A percentile compares a stretch with the other conserved stretches of the same genome.
Evolutionary conservation across 805 yeast genomes (phyloP).

Genomic region (Candida andamanensis): DNA sequence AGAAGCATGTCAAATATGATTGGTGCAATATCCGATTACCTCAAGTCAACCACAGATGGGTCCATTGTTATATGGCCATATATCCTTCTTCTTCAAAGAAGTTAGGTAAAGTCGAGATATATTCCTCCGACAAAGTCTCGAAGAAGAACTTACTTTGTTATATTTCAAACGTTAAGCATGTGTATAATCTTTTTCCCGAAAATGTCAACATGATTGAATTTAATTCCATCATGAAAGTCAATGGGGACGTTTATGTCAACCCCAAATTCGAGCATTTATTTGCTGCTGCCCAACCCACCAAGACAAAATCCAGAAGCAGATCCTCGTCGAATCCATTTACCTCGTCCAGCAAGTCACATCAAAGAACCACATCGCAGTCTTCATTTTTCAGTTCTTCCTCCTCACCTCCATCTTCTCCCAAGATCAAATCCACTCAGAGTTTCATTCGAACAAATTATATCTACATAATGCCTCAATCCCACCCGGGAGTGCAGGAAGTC

Average conservation of each 20-base stretch:
- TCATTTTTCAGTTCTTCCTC: conserved; percentile 14
- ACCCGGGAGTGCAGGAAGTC: conserved; percentile 64
- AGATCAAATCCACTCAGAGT: conserved; percentile 13
- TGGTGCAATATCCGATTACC: conserved; percentile 63
- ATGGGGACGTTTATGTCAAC: conserved; percentile 51
- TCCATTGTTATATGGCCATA: conserved; percentile 47
- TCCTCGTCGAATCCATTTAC: neutral
- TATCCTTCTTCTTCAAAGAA: conserved; percentile 42
- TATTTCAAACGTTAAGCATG: conserved; percentile 38
- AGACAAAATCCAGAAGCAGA: neutral
- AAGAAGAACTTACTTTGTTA: conserved; percentile 52
- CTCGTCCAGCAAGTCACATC: conserved; percentile 5
- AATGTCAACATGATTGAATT: conserved; percentile 51
- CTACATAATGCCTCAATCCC: conserved; percentile 69
- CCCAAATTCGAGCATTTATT: conserved; percentile 32
- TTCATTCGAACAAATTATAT: conserved; percentile 31
- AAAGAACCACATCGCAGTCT: conserved; percentile 10
- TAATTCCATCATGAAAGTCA: conserved; percentile 50
- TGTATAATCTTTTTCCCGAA: conserved; percentile 58
- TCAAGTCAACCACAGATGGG: conserved; percentile 54
- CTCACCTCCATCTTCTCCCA: conserved; percentile 15
- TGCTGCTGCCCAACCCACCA: conserved; percentile 6
- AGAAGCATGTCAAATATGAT: conserved; percentile 46
- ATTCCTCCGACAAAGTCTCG: conserved; percentile 41
- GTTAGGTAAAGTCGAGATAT: conserved; percentile 51